phyloP scores from a whole-genome alignment of 129 eudicot genomes.

The Dittrichia graveolens region DNA sequence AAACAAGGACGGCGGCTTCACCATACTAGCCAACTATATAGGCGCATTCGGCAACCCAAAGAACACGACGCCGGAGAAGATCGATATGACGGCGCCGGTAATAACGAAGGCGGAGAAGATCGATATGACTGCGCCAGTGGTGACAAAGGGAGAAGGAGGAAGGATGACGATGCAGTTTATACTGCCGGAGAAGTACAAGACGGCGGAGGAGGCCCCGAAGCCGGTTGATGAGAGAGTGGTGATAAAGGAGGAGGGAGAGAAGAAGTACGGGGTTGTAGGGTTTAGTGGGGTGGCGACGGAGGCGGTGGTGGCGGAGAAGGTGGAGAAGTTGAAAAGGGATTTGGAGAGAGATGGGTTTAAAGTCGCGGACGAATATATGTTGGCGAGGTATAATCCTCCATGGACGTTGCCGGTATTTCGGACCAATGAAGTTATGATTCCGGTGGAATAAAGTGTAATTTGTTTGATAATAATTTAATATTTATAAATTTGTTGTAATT shows the following conservation, averaged over 20 bases:
- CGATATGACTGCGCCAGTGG: conserved; percentile 81
- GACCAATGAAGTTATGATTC: conserved; percentile 85
- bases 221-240: conserved; percentile 97
- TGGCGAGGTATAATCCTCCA: conserved; percentile 90
- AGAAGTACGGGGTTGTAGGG: conserved; percentile 75
- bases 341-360: conserved; percentile 77
- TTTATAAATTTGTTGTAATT: no score
- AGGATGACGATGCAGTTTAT: conserved; percentile 65
- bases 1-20: conserved; percentile 74
- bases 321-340: conserved; percentile 50
- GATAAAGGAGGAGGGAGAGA: conserved; percentile 75
- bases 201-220: conserved; percentile 81
- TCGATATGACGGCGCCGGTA: conserved; percentile 90
- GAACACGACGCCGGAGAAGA: conserved; percentile 59
- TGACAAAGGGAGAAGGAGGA: conserved; percentile 38
- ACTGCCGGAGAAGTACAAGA: conserved; percentile 63
- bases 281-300: conserved; percentile 76
- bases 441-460: conserved; percentile 46
- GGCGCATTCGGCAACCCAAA: conserved; percentile 77
- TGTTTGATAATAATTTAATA: neutral
- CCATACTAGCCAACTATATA: conserved; percentile 77
- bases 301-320: conserved; percentile 65
- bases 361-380: conserved; percentile 54
- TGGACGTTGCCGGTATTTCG: conserved; percentile 82
- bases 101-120: conserved; percentile 68